Percentiles rank a stretch among this genome's conserved stretches.
These are phyloP conservation scores for Waltiozyma sp. DNA, from an alignment of 1,139 yeast species.

Conservation along the genomic window DNA sequence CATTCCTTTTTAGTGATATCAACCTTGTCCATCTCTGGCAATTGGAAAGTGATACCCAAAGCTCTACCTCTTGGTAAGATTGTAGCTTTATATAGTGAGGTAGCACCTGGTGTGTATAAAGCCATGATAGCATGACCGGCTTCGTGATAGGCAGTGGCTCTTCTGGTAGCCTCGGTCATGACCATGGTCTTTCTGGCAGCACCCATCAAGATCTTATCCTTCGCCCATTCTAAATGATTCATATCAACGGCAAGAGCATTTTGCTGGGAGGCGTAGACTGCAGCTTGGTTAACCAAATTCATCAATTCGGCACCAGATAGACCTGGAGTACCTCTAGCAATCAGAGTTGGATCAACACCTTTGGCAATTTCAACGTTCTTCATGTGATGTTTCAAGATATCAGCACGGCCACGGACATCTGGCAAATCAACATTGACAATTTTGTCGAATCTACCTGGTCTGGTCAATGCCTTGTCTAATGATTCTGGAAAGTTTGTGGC, in stretches of 20 bases:
- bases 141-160: constrained; percentile 94
- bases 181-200: constrained; percentile 98
- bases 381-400: constrained; percentile 87
- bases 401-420: constrained; percentile 94
- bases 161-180: constrained; percentile 86
- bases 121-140: constrained; percentile 99
- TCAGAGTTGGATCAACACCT: constrained; percentile 75
- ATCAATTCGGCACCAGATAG: constrained; percentile 93
- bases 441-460: constrained; percentile 98
- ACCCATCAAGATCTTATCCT: constrained; percentile 94
- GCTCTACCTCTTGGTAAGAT: constrained; percentile 96
- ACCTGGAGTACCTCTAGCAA: constrained; percentile 97
- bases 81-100: constrained; percentile 92
- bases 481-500: constrained; percentile 98
- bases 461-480: constrained; percentile 88
- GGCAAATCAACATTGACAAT: constrained; percentile 93
- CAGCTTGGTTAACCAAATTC: constrained; percentile 96
- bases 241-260: constrained; percentile 85
- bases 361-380: constrained; percentile 77
- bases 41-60: constrained; percentile 89
- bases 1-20: constrained; percentile 88
- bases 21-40: constrained; percentile 97
- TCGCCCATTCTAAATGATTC: constrained; percentile 97
- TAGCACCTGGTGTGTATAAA: constrained; percentile 89
- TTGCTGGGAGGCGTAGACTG: constrained; percentile 89